A percentile compares a stretch with the other conserved stretches of the same genome.
These are phyloP conservation scores for Fagus crenata DNA, from an alignment of 306 rosid genomes.

Conservation along the genomic window DNA sequence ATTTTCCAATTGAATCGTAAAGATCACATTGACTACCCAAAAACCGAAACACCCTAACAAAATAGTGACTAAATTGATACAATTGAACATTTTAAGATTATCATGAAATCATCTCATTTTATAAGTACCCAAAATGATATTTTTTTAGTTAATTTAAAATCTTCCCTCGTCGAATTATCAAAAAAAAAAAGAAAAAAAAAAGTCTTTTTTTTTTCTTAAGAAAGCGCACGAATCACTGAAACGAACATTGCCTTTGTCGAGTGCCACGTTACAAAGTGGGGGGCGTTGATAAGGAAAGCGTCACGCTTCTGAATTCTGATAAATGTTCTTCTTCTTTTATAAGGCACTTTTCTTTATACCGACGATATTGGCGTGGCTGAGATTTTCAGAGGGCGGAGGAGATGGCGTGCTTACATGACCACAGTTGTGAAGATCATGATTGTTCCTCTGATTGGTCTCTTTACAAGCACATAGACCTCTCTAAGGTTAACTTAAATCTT, in stretches of 20 bases:
- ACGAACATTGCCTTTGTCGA: background rate
- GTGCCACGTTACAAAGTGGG: background rate
- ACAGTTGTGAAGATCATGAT: slow-evolving; percentile 94
- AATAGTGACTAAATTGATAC: too few relatives aligned
- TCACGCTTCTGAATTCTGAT: too few relatives aligned
- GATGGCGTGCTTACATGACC: slow-evolving; percentile 95
- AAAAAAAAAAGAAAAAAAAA: background rate
- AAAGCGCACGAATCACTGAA: background rate
- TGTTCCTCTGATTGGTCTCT: slow-evolving; percentile 94
- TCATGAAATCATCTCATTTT: too few relatives aligned
- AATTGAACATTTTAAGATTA: too few relatives aligned
- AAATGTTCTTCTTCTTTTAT: background rate
- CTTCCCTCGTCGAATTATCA: too few relatives aligned
- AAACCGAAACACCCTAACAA: too few relatives aligned
- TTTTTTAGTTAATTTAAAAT: too few relatives aligned
- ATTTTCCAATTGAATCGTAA: too few relatives aligned
- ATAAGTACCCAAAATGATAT: too few relatives aligned
- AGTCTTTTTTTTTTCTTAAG: background rate
- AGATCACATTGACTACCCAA: too few relatives aligned
- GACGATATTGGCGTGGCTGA: background rate
- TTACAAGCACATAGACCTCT: slow-evolving; percentile 78
- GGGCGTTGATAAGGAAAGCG: too few relatives aligned
- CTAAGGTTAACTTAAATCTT: slow-evolving; percentile 50
- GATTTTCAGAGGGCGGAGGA: background rate
- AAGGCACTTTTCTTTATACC: too few relatives aligned